Evolutionary conservation across 306 rosid genomes (phyloP), one percentile per base, ranked within the genome.

Genomic region (Luffa aegyptiaca): DNA sequence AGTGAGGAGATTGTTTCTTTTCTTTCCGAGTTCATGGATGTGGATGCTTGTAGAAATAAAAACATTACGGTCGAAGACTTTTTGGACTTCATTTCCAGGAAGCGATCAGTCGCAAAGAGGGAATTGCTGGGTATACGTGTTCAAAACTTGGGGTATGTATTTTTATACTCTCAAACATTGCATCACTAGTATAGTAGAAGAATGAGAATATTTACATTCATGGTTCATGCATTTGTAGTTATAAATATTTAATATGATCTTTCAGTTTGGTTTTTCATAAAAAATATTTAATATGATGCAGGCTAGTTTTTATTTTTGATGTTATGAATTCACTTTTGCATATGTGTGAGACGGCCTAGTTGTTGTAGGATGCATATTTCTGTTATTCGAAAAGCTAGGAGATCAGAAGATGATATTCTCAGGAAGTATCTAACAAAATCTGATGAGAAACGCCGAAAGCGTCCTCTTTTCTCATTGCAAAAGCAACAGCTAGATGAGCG

Each of bases 121-220:
- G 97, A 90, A 87, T 72, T 79, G 86, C 97, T 94, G 57, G 95
- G 97, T 45, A 86, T 94, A 76, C 89, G 94, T 77, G 75, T 94
- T 86, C 90, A 89, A 77, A 88, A 82, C 82, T 80, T 94, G 83
- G 92, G 97, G 98, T 94, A 90, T 31, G 93, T 82, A 72, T 39
- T 87, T 37, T 72, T 80, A 18, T 88, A 16, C 71, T 48, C 58
- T 71, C 18, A 76, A 52, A 17, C 26, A 48, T 75, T 37, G 9
- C 45, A 16, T 49, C 57, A 49, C 21, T 2, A 20, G 13, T 73
- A 33, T 2, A 20, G 13, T 73, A 33, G 39, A 51, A 69, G 10
- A 74, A 14, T 35, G 31, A 51, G 61, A 49, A 36, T 74, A 46
- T 48, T 73, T 48, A 0, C 31, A 18, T 69, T 44, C 21, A 49